Percentiles rank a stretch among this genome's conserved stretches.
These are phyloP conservation scores for Gentiana macrophylla DNA, from an alignment of 257 asterid species.

Conservation along the genomic window DNA sequence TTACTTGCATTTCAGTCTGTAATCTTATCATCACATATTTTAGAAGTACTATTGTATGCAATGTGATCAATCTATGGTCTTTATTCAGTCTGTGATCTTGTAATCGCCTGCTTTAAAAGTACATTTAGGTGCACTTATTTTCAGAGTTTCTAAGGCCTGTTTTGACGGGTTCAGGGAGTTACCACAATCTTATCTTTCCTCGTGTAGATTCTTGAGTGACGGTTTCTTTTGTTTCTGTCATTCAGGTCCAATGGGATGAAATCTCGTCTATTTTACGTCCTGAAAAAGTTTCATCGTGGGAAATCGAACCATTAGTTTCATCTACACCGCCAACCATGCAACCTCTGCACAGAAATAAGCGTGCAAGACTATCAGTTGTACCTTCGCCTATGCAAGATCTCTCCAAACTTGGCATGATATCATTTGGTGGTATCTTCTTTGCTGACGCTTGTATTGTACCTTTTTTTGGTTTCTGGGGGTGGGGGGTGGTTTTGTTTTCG, in stretches of 20 bases:
- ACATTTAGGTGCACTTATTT: too few species aligned
- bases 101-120: too few species aligned
- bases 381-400: slow-evolving; percentile 58
- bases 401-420: slow-evolving; percentile 46
- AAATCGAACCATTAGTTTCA: slow-evolving; percentile 71
- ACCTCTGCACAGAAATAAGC: slow-evolving; percentile 79
- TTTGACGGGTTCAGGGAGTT: too few species aligned
- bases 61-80: too few species aligned
- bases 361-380: slow-evolving; percentile 55
- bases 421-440: slow-evolving; percentile 5
- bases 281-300: slow-evolving; percentile 90
- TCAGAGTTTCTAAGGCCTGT: too few species aligned
- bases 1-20: too few species aligned
- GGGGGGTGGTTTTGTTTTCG: slow-evolving; percentile 32
- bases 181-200: not conserved
- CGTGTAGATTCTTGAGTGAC: not conserved
- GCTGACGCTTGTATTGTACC: not conserved
- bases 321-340: slow-evolving; percentile 59
- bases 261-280: slow-evolving; percentile 89
- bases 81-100: too few species aligned
- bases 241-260: slow-evolving; percentile 99
- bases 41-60: too few species aligned
- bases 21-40: too few species aligned
- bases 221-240: not conserved
- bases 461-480: slow-evolving; percentile 7